Base-by-base conservation (phyloP, 768 basidiomycete species). In the Russula virescens region DNA sequence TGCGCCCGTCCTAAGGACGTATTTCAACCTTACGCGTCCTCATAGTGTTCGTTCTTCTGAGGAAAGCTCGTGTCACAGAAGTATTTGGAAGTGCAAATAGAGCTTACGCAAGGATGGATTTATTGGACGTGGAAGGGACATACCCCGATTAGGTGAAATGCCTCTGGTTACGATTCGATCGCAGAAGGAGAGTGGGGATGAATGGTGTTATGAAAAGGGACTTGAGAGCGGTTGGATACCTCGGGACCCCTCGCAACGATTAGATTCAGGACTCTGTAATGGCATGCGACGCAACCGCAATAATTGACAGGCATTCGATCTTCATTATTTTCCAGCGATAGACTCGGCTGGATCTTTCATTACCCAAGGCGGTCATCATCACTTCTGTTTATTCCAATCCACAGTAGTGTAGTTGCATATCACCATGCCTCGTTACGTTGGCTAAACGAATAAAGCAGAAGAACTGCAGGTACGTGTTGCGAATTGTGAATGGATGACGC, bases 111-210 rank as follows among this genome's bases (percentile, higher is more conserved):
- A 48, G 87, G 88, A 21, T 89, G 88, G 88, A 76, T 87, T 5
- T 88, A 79, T 66, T 89, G 87, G 87, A 83, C 88, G 8, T 89
- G 88, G 88, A 89, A 89, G 80, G 86, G n/a, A n/a, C n/a, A n/a
- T n/a, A n/a, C n/a, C n/a, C n/a, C 16, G 5, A 25, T 2, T 28
- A 25, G 5, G 13, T 13, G 35, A 13, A 35, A 58, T 48, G 16
- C 46, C 35, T 25, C 34, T 46, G 11, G 47, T 16, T 10, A n/a
- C n/a, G n/a, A n/a, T 46, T 34, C 42, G 16, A 42, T 28, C 55
- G 3, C 58, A 85, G 82, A 77, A 82, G 5, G 88, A 89, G 73
- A 81, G 80, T 64, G 84, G 83, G 16, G 85, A 88, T 71, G 85
- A 89, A 65, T 89, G 85, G 87, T 87, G 85, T 68, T 91, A 91